Conservation (phyloP, 1,139 yeast genomes). For the Yamadazyma buinensis region DNA sequence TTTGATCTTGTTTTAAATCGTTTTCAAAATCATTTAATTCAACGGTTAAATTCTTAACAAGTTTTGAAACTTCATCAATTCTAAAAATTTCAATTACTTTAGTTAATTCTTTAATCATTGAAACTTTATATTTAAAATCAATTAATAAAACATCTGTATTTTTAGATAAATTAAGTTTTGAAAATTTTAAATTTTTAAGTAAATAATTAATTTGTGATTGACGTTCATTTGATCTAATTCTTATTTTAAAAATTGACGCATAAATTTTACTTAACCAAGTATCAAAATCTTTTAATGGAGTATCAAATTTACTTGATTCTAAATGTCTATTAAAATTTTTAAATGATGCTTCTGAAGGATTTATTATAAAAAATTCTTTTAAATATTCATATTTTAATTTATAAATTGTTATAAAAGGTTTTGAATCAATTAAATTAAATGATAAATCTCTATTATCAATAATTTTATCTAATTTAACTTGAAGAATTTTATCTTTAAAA, state of each 20-base stretch:
- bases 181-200: conserved; percentile 27
- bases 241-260: conserved; percentile 20
- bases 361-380: conserved; percentile 23
- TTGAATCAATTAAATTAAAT: conserved; percentile 42
- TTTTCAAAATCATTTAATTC: too few relatives aligned
- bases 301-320: conserved; percentile 15
- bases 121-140: too few relatives aligned
- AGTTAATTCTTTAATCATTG: too few relatives aligned
- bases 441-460: conserved; percentile 49
- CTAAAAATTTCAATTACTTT: too few relatives aligned
- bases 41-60: too few relatives aligned
- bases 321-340: conserved; percentile 24
- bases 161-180: conserved; percentile 17
- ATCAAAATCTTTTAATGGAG: conserved; percentile 13
- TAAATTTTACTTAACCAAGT: conserved; percentile 23
- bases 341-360: conserved; percentile 15
- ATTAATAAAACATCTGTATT: too few relatives aligned
- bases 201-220: conserved; percentile 28
- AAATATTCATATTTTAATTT: conserved; percentile 21
- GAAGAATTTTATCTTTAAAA: conserved; percentile 17
- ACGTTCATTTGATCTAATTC: conserved; percentile 19
- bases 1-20: too few relatives aligned
- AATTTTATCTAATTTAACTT: conserved; percentile 9
- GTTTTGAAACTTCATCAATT: too few relatives aligned
- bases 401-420: conserved; percentile 8